phyloP scores from a whole-genome alignment of 1,284 basidiomycete species.

The Sanguinoderma infundibulare region DNA sequence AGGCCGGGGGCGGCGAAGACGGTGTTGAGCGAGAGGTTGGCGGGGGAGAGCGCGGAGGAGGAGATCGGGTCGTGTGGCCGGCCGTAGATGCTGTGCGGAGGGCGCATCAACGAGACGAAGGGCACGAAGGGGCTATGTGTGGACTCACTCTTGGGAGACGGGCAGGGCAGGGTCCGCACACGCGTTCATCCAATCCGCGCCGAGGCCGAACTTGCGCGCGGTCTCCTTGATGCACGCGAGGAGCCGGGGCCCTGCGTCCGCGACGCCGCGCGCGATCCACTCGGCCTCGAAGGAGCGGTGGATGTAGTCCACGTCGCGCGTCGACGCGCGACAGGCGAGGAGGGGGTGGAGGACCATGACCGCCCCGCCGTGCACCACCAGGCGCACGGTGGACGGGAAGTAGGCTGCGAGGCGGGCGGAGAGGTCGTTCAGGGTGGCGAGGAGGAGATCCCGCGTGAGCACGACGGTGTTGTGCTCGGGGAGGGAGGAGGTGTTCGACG shows the following conservation, averaged over 20 bases:
- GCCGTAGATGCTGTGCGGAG: conserved; percentile 39
- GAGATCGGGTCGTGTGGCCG: conserved; percentile 62
- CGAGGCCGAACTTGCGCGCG: conserved; percentile 52
- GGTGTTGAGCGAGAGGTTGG: conserved; percentile 56
- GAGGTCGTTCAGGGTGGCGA: conserved; percentile 51
- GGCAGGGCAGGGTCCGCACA: conserved; percentile 71
- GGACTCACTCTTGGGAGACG: conserved; percentile 58
- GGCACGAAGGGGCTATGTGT: conserved; percentile 2
- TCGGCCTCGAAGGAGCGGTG: conserved; percentile 60
- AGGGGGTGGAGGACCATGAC: conserved; percentile 67
- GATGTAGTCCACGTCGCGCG: conserved; percentile 69
- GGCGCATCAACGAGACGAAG: neutral
- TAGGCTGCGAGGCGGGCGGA: conserved; percentile 45
- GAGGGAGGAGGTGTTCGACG: neutral
- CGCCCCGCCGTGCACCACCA: conserved; percentile 71
- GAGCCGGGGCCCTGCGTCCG: conserved; percentile 55
- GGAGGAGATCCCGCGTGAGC: conserved; percentile 41
- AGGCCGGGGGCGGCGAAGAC: conserved; percentile 59
- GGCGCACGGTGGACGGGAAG: conserved; percentile 54
- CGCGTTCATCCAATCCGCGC: conserved; percentile 75
- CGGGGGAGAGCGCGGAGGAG: conserved; percentile 48
- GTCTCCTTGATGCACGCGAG: conserved; percentile 59
- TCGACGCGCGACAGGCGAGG: conserved; percentile 51
- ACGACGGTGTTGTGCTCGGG: conserved; percentile 40
- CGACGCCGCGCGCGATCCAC: conserved; percentile 49